Conservation (phyloP, 2,329 filamentous ascomycete genomes). For the Pyricularia pennisetigena region DNA sequence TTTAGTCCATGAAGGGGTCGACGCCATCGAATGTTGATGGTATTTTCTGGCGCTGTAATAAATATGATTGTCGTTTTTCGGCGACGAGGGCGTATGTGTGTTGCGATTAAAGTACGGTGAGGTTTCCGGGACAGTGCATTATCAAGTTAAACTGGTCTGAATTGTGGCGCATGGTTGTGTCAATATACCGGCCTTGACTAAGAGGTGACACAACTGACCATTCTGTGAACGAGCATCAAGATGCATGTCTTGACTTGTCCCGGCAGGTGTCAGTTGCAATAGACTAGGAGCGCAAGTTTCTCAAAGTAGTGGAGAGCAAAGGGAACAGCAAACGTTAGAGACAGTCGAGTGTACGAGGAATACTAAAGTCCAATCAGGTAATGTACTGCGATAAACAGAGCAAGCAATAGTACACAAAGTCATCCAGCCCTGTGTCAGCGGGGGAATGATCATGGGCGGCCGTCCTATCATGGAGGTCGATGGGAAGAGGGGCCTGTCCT, state of each 20-base stretch:
- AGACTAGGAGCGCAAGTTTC: not conserved
- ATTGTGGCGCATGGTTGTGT: not conserved
- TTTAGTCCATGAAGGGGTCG: not conserved
- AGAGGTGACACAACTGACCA: not conserved
- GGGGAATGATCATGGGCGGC: not conserved
- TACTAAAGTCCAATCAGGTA: not conserved
- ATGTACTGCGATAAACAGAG: not conserved
- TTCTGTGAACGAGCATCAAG: not conserved
- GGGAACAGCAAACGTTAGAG: not conserved
- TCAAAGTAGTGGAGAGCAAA: not conserved
- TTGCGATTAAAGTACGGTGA: not conserved
- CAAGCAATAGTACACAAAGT: not conserved
- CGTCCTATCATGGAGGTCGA: not conserved
- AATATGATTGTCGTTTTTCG: not conserved
- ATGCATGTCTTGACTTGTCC: not conserved
- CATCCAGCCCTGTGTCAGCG: not conserved
- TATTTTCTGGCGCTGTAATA: not conserved
- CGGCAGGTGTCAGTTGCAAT: not conserved
- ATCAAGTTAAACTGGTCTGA: not conserved
- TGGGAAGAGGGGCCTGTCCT: not conserved
- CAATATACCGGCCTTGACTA: not conserved
- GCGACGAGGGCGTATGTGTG: not conserved
- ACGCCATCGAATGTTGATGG: not conserved
- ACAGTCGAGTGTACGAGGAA: not conserved
- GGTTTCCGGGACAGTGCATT: not conserved